Base-by-base conservation (phyloP, 2,329 filamentous ascomycete species). In the Colletotrichum noveboracense region DNA sequence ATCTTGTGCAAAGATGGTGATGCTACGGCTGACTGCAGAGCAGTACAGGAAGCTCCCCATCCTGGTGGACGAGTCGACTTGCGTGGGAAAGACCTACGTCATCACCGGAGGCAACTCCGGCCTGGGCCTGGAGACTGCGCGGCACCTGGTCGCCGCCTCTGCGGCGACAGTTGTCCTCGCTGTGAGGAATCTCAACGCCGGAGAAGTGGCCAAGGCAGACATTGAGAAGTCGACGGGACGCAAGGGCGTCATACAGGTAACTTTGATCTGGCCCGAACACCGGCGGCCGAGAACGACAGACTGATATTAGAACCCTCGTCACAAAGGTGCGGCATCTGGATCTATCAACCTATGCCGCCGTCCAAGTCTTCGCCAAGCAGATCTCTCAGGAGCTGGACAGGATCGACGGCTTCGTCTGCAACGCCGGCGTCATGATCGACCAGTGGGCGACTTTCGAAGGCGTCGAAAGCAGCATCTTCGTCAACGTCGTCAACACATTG, bases 401-500 rank as follows among this genome's bases (percentile, higher is more conserved):
- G 18, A 72, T 87, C 14, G 85, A 88, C 76, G 81, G 81, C 24
- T 80, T 82, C n/a, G 81, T 87, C 38, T 78, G 83, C 36, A 88
- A 79, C 48, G 78, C 78, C 16, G 78, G 85, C 1, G 79, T 89
- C 6, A 83, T 83, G 4, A 85, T 83, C 0, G 30, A 16, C 5
- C 73, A 80, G 0, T 88, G 82, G 65, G 61, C 78, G 2, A 36
- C 81, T 0, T 82, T 81, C 5, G 88, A 89, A 67, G 88, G 85
- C 5, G 85, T 88, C 30, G 91, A 92, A 79, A 83, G 79, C 38
- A 88, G 84, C 2, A 80, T 92, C 74, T 87, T 84, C 0, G 24
- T 82, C 64, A 82, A 82, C 16, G 77, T 82, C 4, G 48, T 81
- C 1, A 77, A 77, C 1, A 81, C 80, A 0, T 78, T 80, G 16